Evolutionary conservation across 768 basidiomycete species (phyloP).

Genomic region (Baorangia bicolor): DNA sequence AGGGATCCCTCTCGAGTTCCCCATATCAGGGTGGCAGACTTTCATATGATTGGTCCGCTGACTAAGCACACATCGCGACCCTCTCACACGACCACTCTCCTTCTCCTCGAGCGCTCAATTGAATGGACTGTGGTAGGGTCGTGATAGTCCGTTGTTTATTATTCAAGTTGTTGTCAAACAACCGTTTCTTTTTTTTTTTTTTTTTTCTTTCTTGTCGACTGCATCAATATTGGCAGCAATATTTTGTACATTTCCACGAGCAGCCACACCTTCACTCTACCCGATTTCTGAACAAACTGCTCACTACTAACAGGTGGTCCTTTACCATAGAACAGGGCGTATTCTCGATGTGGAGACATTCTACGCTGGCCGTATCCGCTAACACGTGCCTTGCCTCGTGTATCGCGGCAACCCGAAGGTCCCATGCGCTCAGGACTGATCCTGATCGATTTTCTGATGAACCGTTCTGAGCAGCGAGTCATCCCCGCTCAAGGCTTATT

Average conservation of each 20-base stretch:
- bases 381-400: slow-evolving; percentile 20
- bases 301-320: too few relatives aligned
- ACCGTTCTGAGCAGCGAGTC: slow-evolving; percentile 5
- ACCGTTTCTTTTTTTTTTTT: slow-evolving; percentile 5
- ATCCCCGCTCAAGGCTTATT: slow-evolving; percentile 8
- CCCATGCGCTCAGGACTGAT: slow-evolving; percentile 6
- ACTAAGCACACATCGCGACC: slow-evolving; percentile 20
- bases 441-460: slow-evolving; percentile 19
- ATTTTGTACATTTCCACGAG: neutral
- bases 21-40: slow-evolving; percentile 19
- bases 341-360: neutral
- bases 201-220: neutral
- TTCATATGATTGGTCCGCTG: slow-evolving; percentile 33
- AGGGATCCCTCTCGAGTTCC: slow-evolving; percentile 2
- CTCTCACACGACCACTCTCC: slow-evolving; percentile 21
- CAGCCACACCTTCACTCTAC: neutral
- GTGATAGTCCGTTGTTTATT: slow-evolving; percentile 3
- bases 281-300: too few relatives aligned
- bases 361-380: neutral
- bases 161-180: slow-evolving; percentile 18
- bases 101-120: too few relatives aligned
- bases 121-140: neutral
- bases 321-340: neutral
- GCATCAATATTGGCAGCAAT: too few relatives aligned
- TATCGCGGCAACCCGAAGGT: slow-evolving; percentile 17